phyloP scores from a whole-genome alignment of 1,284 basidiomycete genomes.

The Pyrrhoderma lamaoense region DNA sequence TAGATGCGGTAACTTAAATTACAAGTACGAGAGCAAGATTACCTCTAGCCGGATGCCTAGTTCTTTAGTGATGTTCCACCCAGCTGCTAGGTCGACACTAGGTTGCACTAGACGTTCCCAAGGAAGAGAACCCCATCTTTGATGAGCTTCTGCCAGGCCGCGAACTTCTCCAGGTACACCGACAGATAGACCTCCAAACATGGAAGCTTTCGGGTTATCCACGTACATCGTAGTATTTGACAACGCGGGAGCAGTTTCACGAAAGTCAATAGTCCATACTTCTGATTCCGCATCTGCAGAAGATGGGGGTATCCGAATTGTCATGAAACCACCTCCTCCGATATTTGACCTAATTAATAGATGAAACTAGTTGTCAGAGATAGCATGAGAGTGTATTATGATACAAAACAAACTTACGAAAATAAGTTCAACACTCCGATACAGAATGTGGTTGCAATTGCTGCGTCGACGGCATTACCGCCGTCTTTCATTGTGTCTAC shows the following conservation, averaged over 20 bases:
- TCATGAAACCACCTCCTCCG: constrained; percentile 91
- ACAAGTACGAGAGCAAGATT: constrained; percentile 23
- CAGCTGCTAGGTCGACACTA: constrained; percentile 64
- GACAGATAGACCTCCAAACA: constrained; percentile 72
- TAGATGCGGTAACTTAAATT: constrained; percentile 2
- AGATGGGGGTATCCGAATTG: constrained; percentile 65
- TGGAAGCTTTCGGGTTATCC: constrained; percentile 41
- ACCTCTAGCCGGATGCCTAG: constrained; percentile 68
- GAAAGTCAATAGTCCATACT: constrained; percentile 79
- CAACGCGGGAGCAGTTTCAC: constrained; percentile 75
- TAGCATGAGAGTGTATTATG: too few relatives aligned
- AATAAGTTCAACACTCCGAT: constrained; percentile 87
- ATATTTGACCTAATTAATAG: constrained; percentile 71
- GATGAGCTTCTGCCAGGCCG: constrained; percentile 75
- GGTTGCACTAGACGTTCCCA: constrained; percentile 79
- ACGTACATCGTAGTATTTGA: constrained; percentile 74
- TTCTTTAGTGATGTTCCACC: constrained; percentile 73
- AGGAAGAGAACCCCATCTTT: constrained; percentile 68
- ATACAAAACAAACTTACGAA: constrained; percentile 41
- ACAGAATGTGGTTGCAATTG: constrained; percentile 75
- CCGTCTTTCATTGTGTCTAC: constrained; percentile 70
- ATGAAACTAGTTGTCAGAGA: too few relatives aligned
- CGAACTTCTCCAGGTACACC: constrained; percentile 84
- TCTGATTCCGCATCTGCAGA: constrained; percentile 37
- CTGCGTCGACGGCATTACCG: constrained; percentile 89